phyloP scores from a whole-genome alignment of 1,284 basidiomycete genomes.

The Ceratobasidium sp. region DNA sequence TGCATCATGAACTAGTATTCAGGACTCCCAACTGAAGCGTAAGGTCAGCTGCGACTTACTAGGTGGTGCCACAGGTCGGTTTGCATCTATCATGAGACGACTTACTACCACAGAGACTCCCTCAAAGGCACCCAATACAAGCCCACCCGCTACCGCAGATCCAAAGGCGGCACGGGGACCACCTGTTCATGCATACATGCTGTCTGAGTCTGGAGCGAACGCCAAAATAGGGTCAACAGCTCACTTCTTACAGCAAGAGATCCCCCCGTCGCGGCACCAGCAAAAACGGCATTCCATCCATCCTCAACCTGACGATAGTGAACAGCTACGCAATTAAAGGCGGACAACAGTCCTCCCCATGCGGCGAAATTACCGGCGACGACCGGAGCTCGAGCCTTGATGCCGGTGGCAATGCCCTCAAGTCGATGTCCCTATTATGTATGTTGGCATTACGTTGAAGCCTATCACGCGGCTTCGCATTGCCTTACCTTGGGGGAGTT shows the following conservation, averaged over 20 bases:
- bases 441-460: too few relatives aligned
- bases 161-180: not conserved
- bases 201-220: not conserved
- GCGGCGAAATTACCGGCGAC: slow-evolving; percentile 26
- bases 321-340: slow-evolving; percentile 30
- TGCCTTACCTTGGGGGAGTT: slow-evolving; percentile 88
- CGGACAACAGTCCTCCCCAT: slow-evolving; percentile 17
- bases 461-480: not conserved
- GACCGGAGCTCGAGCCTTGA: slow-evolving; percentile 20
- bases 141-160: not conserved
- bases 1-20: not conserved
- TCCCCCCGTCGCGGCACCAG: slow-evolving; percentile 19
- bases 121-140: slow-evolving; percentile 11
- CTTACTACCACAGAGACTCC: not conserved
- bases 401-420: not conserved
- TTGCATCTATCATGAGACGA: not conserved
- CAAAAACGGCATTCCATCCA: slow-evolving; percentile 13
- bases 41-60: not conserved
- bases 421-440: slow-evolving; percentile 4
- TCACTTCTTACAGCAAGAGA: slow-evolving; percentile 19
- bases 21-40: not conserved
- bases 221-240: not conserved
- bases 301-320: slow-evolving; percentile 14
- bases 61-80: slow-evolving; percentile 15
- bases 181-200: not conserved